Conservation (phyloP, 495 filamentous ascomycete genomes). For the Neurospora intermedia region DNA sequence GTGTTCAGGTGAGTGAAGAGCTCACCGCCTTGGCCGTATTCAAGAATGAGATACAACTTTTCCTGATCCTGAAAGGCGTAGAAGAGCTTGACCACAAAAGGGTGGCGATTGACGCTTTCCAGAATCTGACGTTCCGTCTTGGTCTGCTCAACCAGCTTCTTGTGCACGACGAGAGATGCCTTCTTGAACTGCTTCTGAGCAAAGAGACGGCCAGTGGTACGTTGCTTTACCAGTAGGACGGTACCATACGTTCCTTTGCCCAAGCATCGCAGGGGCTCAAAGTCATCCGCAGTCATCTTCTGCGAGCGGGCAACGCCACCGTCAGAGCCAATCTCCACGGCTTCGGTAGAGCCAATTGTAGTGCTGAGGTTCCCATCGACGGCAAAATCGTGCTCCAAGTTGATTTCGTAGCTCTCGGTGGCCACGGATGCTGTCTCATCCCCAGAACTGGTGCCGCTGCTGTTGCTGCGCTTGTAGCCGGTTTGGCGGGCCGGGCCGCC, state of each 20-base stretch:
- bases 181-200: constrained; percentile 99
- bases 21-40: constrained; percentile 96
- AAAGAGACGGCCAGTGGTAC: constrained; percentile 74
- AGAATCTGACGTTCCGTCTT: constrained; percentile 91
- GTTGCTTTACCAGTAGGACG: constrained; percentile 84
- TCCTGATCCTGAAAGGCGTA: constrained; percentile 98
- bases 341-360: constrained; percentile 39
- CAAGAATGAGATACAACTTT: constrained; percentile 94
- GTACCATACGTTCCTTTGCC: constrained; percentile 95
- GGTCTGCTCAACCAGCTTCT: constrained; percentile 88
- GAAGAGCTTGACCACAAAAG: constrained; percentile 93
- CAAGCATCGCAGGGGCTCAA: constrained; percentile 85
- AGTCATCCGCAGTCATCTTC: constrained; percentile 89
- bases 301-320: constrained; percentile 36
- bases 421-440: constrained; percentile 31
- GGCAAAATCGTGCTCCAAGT: constrained; percentile 78
- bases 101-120: constrained; percentile 89
- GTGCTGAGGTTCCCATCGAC: background rate
- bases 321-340: constrained; percentile 26
- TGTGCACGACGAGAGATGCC: constrained; percentile 82
- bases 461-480: constrained; percentile 16
- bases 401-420: constrained; percentile 71
- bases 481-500: constrained; percentile 12
- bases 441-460: constrained; percentile 25
- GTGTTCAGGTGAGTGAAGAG: constrained; percentile 82